phyloP scores from a whole-genome alignment of 306 rosid genomes.

The Cucurbita moschata region DNA sequence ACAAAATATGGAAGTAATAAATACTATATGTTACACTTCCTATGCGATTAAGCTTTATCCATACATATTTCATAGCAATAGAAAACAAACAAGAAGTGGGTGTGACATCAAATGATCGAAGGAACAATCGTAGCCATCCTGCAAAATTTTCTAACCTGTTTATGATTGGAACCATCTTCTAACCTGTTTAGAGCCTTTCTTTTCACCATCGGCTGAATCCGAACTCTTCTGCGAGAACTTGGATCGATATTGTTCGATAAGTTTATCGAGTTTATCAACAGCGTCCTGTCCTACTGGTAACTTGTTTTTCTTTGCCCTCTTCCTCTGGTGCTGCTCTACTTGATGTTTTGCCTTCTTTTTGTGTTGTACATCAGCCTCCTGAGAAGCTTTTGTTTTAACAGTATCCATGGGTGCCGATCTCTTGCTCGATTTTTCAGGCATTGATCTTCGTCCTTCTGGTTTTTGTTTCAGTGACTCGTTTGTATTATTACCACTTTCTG shows the following conservation, averaged over 20 bases:
- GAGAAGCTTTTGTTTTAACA: constrained; percentile 6
- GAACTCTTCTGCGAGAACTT: constrained; percentile 40
- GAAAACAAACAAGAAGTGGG: background rate
- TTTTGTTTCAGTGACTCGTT: constrained; percentile 5
- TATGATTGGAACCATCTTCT: constrained; percentile 73
- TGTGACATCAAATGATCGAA: background rate
- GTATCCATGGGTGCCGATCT: constrained; percentile 6
- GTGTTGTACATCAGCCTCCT: constrained; percentile 13
- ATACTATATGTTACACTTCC: background rate
- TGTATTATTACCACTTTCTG: constrained; percentile 7
- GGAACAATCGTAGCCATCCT: background rate
- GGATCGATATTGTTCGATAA: constrained; percentile 70
- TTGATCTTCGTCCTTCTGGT: constrained; percentile 13
- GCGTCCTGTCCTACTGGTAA: constrained; percentile 46
- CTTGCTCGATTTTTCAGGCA: constrained; percentile 18
- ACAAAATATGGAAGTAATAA: background rate
- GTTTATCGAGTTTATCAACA: constrained; percentile 76
- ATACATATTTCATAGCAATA: background rate
- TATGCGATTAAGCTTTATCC: background rate
- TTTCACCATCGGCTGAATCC: constrained; percentile 31
- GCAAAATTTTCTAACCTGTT: background rate
- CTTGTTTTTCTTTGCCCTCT: constrained; percentile 48
- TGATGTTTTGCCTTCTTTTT: constrained; percentile 23
- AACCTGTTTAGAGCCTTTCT: constrained; percentile 39
- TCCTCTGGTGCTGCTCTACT: constrained; percentile 17